These are phyloP conservation scores for Rehmannia glutinosa DNA, from an alignment of 257 asterid species.

Conservation along the genomic window DNA sequence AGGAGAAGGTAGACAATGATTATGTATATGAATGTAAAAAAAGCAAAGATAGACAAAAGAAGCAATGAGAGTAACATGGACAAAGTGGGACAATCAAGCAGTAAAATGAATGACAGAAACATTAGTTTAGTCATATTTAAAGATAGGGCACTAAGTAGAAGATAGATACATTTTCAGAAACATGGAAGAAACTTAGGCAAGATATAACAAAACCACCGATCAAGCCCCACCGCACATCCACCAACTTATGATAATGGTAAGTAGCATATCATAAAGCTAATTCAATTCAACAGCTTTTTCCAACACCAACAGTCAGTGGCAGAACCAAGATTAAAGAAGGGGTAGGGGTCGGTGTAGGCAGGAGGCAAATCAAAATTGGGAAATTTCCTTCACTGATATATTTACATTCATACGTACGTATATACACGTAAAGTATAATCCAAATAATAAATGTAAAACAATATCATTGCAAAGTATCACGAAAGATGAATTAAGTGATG, in stretches of 20 bases:
- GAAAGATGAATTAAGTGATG: background rate
- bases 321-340: background rate
- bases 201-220: background rate
- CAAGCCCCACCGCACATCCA: background rate
- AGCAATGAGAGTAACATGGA: constrained; percentile 8
- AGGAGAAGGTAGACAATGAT: background rate
- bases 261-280: background rate
- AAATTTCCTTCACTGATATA: background rate
- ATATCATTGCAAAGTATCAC: background rate
- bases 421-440: background rate
- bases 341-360: background rate
- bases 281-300: background rate
- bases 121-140: background rate
- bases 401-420: background rate
- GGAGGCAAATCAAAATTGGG: background rate
- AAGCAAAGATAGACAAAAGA: background rate
- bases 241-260: background rate
- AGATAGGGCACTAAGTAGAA: background rate
- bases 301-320: background rate
- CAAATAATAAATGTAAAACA: background rate
- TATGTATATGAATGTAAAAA: background rate
- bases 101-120: background rate
- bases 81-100: background rate
- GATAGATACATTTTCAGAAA: background rate
- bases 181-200: background rate